These are phyloP conservation scores for Penicillium sp. DNA, from an alignment of 2,329 filamentous ascomycete genomes.

Conservation along the genomic window DNA sequence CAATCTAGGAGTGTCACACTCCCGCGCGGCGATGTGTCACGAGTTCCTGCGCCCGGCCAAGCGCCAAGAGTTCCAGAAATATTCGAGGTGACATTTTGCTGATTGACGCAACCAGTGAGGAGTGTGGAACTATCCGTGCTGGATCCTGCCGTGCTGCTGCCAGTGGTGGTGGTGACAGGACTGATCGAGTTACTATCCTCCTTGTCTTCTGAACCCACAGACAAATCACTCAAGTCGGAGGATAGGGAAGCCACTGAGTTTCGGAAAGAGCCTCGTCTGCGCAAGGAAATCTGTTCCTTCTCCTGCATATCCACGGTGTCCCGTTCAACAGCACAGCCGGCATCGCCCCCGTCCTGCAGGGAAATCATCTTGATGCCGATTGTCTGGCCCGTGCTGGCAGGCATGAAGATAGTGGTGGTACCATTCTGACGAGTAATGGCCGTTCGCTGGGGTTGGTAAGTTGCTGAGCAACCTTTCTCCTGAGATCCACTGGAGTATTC, in stretches of 20 bases:
- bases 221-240: slow-evolving; percentile 37
- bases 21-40: slow-evolving; percentile 54
- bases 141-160: slow-evolving; percentile 2
- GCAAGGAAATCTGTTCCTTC: slow-evolving; percentile 15
- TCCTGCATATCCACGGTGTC: slow-evolving; percentile 19
- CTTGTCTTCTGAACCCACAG: slow-evolving; percentile 33
- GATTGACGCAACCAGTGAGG: slow-evolving; percentile 32
- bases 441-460: slow-evolving; percentile 63
- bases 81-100: slow-evolving; percentile 27
- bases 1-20: slow-evolving; percentile 61
- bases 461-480: slow-evolving; percentile 57
- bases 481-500: slow-evolving; percentile 65
- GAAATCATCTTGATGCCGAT: slow-evolving; percentile 67
- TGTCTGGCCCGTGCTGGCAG: slow-evolving; percentile 59
- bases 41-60: slow-evolving; percentile 37
- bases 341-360: slow-evolving; percentile 40
- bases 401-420: slow-evolving; percentile 66
- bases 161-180: slow-evolving; percentile 6
- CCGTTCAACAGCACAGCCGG: slow-evolving; percentile 38
- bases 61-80: slow-evolving; percentile 34
- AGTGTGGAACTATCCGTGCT: slow-evolving; percentile 33
- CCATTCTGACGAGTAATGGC: slow-evolving; percentile 62
- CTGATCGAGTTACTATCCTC: slow-evolving; percentile 1
- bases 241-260: slow-evolving; percentile 38
- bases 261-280: slow-evolving; percentile 23